Conservation (phyloP, 192 early-diverging fungal genomes). For the Chytriomyces hyalinus region DNA sequence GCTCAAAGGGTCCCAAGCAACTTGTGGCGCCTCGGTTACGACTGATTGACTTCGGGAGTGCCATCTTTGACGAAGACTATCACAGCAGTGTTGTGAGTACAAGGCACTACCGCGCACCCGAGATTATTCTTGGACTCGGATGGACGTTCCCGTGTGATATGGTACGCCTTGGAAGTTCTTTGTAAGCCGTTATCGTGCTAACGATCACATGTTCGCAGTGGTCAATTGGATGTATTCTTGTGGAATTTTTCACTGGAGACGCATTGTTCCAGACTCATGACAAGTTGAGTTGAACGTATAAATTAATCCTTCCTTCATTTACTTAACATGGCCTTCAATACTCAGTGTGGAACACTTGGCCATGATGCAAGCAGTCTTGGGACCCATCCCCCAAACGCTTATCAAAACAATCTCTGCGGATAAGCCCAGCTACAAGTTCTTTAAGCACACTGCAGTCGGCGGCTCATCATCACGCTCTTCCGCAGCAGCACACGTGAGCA, state of each 20-base stretch:
- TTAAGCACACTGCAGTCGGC: conserved; percentile 34
- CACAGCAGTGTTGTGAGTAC: conserved; percentile 92
- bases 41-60: conserved; percentile 96
- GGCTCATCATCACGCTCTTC: no score
- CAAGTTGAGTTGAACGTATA: conserved; percentile 54
- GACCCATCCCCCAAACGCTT: conserved; percentile 71
- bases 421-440: conserved; percentile 58
- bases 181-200: background rate
- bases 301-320: background rate
- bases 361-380: conserved; percentile 94
- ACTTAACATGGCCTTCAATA: background rate
- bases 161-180: conserved; percentile 13
- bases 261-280: conserved; percentile 98
- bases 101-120: conserved; percentile 95
- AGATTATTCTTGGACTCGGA: conserved; percentile 91
- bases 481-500: background rate
- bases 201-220: conserved; percentile 53
- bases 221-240: conserved; percentile 95
- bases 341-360: conserved; percentile 85
- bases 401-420: conserved; percentile 43
- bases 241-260: conserved; percentile 93
- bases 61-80: conserved; percentile 92
- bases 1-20: conserved; percentile 47
- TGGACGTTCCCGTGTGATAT: conserved; percentile 98
- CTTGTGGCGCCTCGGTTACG: conserved; percentile 77